Conservation (phyloP, 345 rosid species). For the Aegle marmelos region DNA sequence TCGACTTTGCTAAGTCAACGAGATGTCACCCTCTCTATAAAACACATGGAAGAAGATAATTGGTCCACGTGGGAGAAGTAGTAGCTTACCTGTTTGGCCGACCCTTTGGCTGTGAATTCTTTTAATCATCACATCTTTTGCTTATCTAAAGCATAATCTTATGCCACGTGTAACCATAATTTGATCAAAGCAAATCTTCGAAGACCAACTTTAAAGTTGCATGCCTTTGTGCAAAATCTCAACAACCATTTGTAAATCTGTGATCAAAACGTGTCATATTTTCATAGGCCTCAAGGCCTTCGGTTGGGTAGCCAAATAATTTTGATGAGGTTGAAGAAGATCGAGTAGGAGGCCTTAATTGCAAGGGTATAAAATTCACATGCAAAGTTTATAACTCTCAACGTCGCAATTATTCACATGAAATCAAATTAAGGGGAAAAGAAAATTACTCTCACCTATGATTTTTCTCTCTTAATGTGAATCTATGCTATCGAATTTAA, state of each 20-base stretch:
- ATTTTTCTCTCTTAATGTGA: too few relatives aligned
- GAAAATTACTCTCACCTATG: too few relatives aligned
- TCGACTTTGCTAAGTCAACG: background rate
- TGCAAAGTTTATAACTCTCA: background rate
- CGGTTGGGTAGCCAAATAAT: background rate
- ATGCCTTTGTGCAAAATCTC: conserved; percentile 19
- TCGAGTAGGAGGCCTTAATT: background rate
- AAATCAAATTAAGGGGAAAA: too few relatives aligned
- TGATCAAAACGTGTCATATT: conserved; percentile 5
- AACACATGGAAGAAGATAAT: conserved; percentile 18
- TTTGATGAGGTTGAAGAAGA: background rate
- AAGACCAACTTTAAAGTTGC: background rate
- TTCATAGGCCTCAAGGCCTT: background rate
- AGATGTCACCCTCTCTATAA: background rate
- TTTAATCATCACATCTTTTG: conserved; percentile 10
- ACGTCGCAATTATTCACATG: too few relatives aligned
- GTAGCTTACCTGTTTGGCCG: conserved; percentile 28
- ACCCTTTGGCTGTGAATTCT: background rate
- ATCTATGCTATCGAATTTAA: too few relatives aligned
- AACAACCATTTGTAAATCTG: conserved; percentile 11
- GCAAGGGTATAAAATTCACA: background rate
- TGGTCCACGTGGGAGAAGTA: conserved; percentile 29
- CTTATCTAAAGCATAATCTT: background rate
- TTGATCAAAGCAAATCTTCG: conserved; percentile 1
- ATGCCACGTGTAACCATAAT: conserved; percentile 18